A percentile compares a stretch with the other conserved stretches of the same genome.
These are phyloP conservation scores for Leishmania braziliensis DNA, from an alignment of 208 protist genomes.

Conservation along the genomic window DNA sequence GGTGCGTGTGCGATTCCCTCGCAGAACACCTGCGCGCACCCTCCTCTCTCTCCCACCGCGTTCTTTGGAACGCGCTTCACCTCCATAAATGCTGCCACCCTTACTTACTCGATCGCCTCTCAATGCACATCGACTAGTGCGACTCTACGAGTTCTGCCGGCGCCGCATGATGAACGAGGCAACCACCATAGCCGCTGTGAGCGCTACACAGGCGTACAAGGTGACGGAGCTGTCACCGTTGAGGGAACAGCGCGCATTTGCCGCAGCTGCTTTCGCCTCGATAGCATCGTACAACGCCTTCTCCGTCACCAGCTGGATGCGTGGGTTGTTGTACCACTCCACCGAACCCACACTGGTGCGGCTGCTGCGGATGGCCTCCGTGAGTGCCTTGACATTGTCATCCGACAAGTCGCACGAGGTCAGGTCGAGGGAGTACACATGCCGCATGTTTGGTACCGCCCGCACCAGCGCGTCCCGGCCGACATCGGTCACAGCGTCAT, in stretches of 20 bases:
- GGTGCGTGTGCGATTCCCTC: neutral
- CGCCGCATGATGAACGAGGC: conserved; percentile 26
- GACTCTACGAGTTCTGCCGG: conserved; percentile 10
- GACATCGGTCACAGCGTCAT: conserved; percentile 54
- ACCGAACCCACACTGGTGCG: conserved; percentile 54
- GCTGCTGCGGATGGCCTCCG: conserved; percentile 44
- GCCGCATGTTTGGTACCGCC: conserved; percentile 36
- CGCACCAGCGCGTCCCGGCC: conserved; percentile 56
- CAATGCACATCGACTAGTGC: neutral
- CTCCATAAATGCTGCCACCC: neutral
- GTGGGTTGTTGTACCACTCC: conserved; percentile 90
- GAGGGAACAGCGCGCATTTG: conserved; percentile 15
- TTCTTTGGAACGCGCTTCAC: neutral
- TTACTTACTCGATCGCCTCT: neutral
- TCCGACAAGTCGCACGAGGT: conserved; percentile 77
- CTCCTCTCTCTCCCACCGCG: neutral
- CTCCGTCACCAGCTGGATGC: conserved; percentile 61
- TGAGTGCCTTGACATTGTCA: conserved; percentile 55
- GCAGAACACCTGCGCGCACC: neutral
- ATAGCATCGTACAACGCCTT: conserved; percentile 59
- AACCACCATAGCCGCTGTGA: conserved; percentile 31
- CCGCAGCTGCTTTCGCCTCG: conserved; percentile 37
- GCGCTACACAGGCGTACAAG: conserved; percentile 20
- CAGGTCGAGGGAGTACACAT: conserved; percentile 69
- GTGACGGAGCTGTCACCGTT: conserved; percentile 17